These are phyloP conservation scores for Apiospora saccharicola DNA, from an alignment of 2,329 filamentous ascomycete species.

Conservation along the genomic window DNA sequence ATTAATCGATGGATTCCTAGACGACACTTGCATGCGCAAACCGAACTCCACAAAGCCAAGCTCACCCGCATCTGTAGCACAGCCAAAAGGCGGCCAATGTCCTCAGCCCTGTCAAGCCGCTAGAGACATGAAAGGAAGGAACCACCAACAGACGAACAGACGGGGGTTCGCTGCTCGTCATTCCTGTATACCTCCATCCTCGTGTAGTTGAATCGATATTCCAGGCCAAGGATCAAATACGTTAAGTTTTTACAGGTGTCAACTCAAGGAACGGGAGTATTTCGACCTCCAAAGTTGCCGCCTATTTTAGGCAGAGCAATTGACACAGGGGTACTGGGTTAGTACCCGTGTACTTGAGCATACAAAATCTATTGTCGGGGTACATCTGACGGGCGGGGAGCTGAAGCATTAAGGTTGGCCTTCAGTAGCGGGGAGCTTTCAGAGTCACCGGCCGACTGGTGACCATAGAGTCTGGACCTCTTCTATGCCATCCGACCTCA, in stretches of 20 bases:
- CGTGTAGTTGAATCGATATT: not conserved
- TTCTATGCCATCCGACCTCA: not conserved
- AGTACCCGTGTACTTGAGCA: not conserved
- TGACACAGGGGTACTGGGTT: not conserved
- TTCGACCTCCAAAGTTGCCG: not conserved
- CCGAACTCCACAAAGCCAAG: slow-evolving; percentile 10
- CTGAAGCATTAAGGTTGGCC: not conserved
- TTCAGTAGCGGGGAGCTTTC: not conserved
- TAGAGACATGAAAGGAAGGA: not conserved
- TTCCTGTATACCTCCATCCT: not conserved
- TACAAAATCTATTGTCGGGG: not conserved
- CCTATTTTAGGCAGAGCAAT: not conserved
- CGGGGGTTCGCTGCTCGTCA: not conserved
- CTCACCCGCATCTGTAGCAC: not conserved
- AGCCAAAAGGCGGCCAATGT: not conserved
- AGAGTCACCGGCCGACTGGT: slow-evolving; percentile 9
- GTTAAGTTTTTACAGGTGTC: not conserved
- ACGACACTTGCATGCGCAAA: slow-evolving; percentile 2
- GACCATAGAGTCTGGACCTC: slow-evolving; percentile 7
- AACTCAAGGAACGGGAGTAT: not conserved
- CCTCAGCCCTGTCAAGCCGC: slow-evolving; percentile 4
- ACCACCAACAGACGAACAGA: not conserved
- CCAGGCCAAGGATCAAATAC: not conserved
- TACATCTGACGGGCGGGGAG: not conserved
- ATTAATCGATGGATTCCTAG: not conserved